Percentiles rank a stretch among this genome's conserved stretches.
Conservation (phyloP, 23 red algal genomes). For the Gracilaria caudata region DNA sequence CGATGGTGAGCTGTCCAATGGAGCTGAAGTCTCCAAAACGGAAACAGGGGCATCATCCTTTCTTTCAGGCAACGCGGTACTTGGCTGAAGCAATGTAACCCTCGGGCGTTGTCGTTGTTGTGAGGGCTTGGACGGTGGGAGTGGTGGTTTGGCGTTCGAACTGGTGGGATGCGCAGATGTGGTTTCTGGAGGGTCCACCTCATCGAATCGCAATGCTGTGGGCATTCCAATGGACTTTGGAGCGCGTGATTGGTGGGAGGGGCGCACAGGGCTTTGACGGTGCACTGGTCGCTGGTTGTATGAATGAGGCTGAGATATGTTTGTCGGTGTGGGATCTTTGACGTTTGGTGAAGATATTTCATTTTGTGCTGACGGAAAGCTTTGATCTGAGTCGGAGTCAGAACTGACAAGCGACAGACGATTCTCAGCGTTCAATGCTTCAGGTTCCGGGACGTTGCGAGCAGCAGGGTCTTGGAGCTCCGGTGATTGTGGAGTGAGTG, state of each 20-base stretch:
- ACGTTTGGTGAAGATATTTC: conserved; percentile 28
- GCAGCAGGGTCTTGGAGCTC: not conserved
- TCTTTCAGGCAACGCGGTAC: not conserved
- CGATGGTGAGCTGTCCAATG: conserved; percentile 31
- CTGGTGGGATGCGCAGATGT: not conserved
- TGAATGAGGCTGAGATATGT: not conserved
- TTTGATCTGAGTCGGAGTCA: conserved; percentile 33
- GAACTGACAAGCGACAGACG: not conserved
- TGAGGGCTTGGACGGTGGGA: conserved; percentile 3
- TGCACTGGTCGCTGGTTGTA: not conserved
- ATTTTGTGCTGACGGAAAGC: conserved; percentile 16
- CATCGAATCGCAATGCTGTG: conserved; percentile 24
- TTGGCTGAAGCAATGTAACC: not conserved
- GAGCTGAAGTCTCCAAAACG: not conserved
- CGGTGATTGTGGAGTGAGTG: not conserved
- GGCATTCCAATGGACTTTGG: conserved; percentile 18
- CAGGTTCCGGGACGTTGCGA: not conserved
- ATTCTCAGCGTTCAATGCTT: not conserved
- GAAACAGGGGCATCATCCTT: conserved; percentile 7
- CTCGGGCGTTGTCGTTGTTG: conserved; percentile 16
- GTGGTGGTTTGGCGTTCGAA: conserved; percentile 21
- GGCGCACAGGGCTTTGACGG: not conserved
- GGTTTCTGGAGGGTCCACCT: not conserved
- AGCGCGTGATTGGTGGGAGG: not conserved
- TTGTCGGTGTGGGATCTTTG: conserved; percentile 17